Percentiles rank a stretch among this genome's conserved stretches.
phyloP scores from a whole-genome alignment of 1,139 yeast genomes.

The Magnusiomyces sp. region DNA sequence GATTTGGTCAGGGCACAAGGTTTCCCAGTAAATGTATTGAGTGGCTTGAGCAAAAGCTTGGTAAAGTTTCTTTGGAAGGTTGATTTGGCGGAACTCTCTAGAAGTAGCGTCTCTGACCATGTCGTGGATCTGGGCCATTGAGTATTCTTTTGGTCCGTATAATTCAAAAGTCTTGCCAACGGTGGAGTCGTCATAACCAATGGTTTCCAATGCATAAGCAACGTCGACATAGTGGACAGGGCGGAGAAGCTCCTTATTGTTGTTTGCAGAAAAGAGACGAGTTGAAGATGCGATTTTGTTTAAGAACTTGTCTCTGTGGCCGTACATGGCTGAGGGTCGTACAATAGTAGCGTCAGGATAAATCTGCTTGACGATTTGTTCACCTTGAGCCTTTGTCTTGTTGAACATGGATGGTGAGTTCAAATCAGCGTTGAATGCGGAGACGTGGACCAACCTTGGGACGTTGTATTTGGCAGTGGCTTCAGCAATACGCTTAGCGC shows the following conservation, averaged over 20 bases:
- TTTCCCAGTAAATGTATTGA: constrained; percentile 59
- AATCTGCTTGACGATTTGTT: constrained; percentile 56
- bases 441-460: constrained; percentile 69
- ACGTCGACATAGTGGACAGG: constrained; percentile 79
- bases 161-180: constrained; percentile 71
- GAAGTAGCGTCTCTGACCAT: constrained; percentile 55
- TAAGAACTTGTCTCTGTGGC: constrained; percentile 65
- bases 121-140: constrained; percentile 59
- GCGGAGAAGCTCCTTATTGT: constrained; percentile 52
- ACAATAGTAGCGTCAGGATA: constrained; percentile 76
- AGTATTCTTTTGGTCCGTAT: constrained; percentile 60
- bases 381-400: constrained; percentile 78
- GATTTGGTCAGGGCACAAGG: constrained; percentile 64
- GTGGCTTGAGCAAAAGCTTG: constrained; percentile 41
- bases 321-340: constrained; percentile 77
- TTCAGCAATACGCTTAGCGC: constrained; percentile 67
- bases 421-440: constrained; percentile 70
- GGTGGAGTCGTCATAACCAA: constrained; percentile 76
- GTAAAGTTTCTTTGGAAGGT: constrained; percentile 47
- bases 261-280: constrained; percentile 56
- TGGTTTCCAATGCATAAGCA: constrained; percentile 68
- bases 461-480: constrained; percentile 67
- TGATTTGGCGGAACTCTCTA: constrained; percentile 36
- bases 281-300: constrained; percentile 48
- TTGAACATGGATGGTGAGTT: constrained; percentile 60